Percentiles rank a stretch among this genome's conserved stretches.
Evolutionary conservation across 495 filamentous ascomycete species (phyloP).

Genomic region (Annulohypoxylon moriforme): DNA sequence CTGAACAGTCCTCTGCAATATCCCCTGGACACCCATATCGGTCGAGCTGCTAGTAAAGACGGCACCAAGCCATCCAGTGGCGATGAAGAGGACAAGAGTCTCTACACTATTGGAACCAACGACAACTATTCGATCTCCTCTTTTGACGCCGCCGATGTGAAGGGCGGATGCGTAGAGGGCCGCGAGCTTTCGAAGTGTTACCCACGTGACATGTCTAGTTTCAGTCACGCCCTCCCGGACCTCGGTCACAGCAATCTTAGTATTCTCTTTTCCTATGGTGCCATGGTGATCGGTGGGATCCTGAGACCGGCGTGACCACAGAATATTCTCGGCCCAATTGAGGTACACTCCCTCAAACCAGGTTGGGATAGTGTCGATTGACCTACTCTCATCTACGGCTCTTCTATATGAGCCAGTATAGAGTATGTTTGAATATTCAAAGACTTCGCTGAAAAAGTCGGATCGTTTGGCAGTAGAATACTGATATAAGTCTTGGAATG

Average conservation of each 20-base stretch:
- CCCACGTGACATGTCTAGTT: conserved; percentile 70
- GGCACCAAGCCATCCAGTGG: conserved; percentile 72
- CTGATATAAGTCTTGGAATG: conserved; percentile 71
- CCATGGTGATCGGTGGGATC: conserved; percentile 48
- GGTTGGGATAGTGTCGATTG: conserved; percentile 73
- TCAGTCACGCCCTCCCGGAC: conserved; percentile 75
- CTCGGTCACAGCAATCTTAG: conserved; percentile 74
- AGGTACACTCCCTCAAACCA: conserved; percentile 75
- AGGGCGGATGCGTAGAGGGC: conserved; percentile 70
- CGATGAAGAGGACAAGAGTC: conserved; percentile 73
- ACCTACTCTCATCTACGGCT: conserved; percentile 74
- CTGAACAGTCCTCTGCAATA: conserved; percentile 78
- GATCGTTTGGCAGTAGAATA: conserved; percentile 71
- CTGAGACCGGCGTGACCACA: conserved; percentile 58
- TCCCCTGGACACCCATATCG: conserved; percentile 82
- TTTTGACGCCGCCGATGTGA: conserved; percentile 68
- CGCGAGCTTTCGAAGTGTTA: conserved; percentile 66
- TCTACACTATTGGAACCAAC: conserved; percentile 80
- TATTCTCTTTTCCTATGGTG: conserved; percentile 72
- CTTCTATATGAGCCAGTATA: conserved; percentile 66
- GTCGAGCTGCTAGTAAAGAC: conserved; percentile 78
- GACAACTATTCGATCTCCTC: conserved; percentile 77
- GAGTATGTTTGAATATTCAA: conserved; percentile 68
- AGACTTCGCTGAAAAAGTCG: conserved; percentile 74
- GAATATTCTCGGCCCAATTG: conserved; percentile 74